Evolutionary conservation across 495 filamentous ascomycete species (phyloP).

Genomic region (Penicillium desertorum): DNA sequence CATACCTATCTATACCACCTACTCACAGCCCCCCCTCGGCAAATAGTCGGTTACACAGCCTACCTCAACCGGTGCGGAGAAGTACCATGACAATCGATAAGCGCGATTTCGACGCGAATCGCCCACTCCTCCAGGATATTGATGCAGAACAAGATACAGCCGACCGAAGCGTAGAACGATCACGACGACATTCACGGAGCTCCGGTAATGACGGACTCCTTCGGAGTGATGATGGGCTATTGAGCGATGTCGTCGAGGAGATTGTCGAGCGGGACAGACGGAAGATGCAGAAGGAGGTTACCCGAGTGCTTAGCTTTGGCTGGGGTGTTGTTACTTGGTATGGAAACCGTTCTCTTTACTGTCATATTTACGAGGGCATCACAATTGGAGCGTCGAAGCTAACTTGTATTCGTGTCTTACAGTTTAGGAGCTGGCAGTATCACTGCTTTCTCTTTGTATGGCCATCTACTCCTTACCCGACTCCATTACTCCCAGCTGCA

Average conservation of each 20-base stretch:
- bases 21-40: not conserved
- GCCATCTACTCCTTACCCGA: conserved; percentile 77
- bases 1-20: not conserved
- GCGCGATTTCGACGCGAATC: conserved; percentile 60
- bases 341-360: conserved; percentile 12
- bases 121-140: conserved; percentile 42
- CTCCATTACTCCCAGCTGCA: conserved; percentile 85
- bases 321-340: conserved; percentile 63
- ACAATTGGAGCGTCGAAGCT: conserved; percentile 5
- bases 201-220: conserved; percentile 13
- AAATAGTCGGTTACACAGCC: not conserved
- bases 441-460: conserved; percentile 88
- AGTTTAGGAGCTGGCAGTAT: conserved; percentile 81
- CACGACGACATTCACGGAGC: conserved; percentile 18
- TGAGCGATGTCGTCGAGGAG: conserved; percentile 60
- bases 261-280: conserved; percentile 57
- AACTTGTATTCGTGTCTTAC: conserved; percentile 6
- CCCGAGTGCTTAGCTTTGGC: conserved; percentile 56
- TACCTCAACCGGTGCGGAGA: conserved; percentile 11
- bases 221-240: conserved; percentile 54
- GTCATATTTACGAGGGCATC: not conserved
- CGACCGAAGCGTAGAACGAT: conserved; percentile 10
- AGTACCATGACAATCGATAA: conserved; percentile 50
- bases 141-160: conserved; percentile 28
- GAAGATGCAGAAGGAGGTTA: conserved; percentile 51